phyloP scores from a whole-genome alignment of 169 alveolate genomes.

The Cryptosporidium tyzzeri region DNA sequence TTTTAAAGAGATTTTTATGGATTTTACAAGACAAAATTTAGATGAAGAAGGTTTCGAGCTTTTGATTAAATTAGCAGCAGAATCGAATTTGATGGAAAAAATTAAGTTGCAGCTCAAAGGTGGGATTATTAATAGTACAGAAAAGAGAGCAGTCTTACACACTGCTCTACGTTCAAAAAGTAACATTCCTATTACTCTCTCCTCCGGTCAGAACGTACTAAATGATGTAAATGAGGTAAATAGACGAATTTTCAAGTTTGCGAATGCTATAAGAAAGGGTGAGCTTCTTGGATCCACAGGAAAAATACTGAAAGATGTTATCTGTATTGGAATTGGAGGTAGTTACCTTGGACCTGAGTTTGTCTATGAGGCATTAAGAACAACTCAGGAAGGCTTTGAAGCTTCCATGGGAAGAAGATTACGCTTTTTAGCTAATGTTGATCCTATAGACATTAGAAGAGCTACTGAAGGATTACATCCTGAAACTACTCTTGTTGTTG shows the following conservation, averaged over 20 bases:
- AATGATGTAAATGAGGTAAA: slow-evolving; percentile 82
- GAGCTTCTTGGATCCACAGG: slow-evolving; percentile 92
- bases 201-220: slow-evolving; percentile 79
- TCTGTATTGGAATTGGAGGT: slow-evolving; percentile 99
- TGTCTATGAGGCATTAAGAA: slow-evolving; percentile 92
- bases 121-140: slow-evolving; percentile 93
- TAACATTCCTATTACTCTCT: slow-evolving; percentile 33
- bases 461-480: slow-evolving; percentile 94
- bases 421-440: slow-evolving; percentile 98
- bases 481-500: slow-evolving; percentile 93
- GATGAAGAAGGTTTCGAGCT: slow-evolving; percentile 79
- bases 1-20: slow-evolving; percentile 81
- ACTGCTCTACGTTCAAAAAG: slow-evolving; percentile 92
- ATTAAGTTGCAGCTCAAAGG: slow-evolving; percentile 86
- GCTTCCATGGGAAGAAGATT: slow-evolving; percentile 83
- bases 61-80: slow-evolving; percentile 80
- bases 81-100: slow-evolving; percentile 78
- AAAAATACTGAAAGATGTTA: slow-evolving; percentile 88
- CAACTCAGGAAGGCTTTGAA: slow-evolving; percentile 81
- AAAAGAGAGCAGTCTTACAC: slow-evolving; percentile 96
- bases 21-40: slow-evolving; percentile 85
- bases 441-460: slow-evolving; percentile 95
- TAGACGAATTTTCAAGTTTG: slow-evolving; percentile 83
- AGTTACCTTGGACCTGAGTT: slow-evolving; percentile 96
- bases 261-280: slow-evolving; percentile 88